These are phyloP conservation scores for Dysphania ambrosioides DNA, from an alignment of 148 eudicot genomes.

Conservation along the genomic window DNA sequence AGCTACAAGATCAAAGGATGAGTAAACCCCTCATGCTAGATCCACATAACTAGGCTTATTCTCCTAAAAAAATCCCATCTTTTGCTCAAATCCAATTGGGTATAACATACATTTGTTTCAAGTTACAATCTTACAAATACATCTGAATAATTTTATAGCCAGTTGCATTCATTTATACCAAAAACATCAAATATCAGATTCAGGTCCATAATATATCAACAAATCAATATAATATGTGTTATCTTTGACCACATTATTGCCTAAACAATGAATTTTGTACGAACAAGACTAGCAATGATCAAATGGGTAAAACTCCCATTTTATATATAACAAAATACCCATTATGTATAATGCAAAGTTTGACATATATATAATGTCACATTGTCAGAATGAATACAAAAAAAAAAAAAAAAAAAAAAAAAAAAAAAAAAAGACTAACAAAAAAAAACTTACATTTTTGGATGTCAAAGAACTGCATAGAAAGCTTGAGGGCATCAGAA, in stretches of 20 bases:
- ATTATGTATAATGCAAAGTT: background rate
- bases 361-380: background rate
- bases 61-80: too few species aligned
- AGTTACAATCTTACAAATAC: background rate
- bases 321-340: background rate
- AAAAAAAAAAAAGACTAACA: background rate
- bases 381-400: background rate
- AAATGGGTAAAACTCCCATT: background rate
- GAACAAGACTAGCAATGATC: background rate
- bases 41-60: background rate
- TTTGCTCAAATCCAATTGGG: background rate
- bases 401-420: background rate
- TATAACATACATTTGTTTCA: background rate
- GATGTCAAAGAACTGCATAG: conserved; percentile 78
- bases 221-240: background rate
- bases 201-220: conserved; percentile 7
- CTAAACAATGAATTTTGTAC: background rate
- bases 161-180: background rate
- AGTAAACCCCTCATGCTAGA: conserved; percentile 1
- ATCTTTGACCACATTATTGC: background rate
- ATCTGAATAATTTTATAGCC: background rate
- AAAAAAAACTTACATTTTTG: conserved; percentile 54
- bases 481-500: conserved; percentile 65
- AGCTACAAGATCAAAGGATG: conserved; percentile 50
- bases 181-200: background rate